Evolutionary conservation across 176 grass and related monocot genomes (phyloP).

Genomic region (Elaeis guineensis): DNA sequence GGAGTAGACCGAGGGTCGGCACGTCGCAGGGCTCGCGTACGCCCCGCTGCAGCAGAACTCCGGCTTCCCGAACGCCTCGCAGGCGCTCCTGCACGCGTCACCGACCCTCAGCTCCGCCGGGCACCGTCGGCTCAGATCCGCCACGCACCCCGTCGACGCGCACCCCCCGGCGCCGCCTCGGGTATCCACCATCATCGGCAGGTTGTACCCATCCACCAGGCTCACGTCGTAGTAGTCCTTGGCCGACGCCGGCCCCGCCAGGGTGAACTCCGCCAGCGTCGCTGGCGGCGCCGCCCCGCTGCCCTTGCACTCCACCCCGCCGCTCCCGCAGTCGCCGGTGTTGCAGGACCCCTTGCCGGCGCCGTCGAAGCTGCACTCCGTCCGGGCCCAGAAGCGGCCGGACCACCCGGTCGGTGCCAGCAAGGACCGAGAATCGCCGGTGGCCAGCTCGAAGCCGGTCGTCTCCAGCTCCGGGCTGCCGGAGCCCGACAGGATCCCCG

Average conservation of each 20-base stretch:
- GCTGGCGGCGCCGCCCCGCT: not conserved
- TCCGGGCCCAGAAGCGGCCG: slow-evolving; percentile 14
- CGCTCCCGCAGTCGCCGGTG: no score
- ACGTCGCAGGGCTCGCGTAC: slow-evolving; percentile 27
- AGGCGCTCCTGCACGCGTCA: slow-evolving; percentile 53
- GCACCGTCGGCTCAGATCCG: slow-evolving; percentile 56
- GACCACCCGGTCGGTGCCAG: slow-evolving; percentile 6
- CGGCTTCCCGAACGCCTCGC: slow-evolving; percentile 38
- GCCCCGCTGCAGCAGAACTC: slow-evolving; percentile 57
- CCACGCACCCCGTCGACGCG: slow-evolving; percentile 56
- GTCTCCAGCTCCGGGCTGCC: slow-evolving; percentile 10
- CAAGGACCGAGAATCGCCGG: not conserved
- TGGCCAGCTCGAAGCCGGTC: slow-evolving; percentile 2
- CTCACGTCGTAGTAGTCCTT: slow-evolving; percentile 90
- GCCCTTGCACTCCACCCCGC: no score
- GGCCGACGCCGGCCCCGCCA: slow-evolving; percentile 17
- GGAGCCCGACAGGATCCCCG: slow-evolving; percentile 8
- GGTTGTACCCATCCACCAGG: slow-evolving; percentile 75
- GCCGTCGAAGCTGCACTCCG: not conserved
- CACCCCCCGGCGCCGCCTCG: slow-evolving; percentile 35
- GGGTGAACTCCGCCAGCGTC: not conserved
- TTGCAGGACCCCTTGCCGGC: not conserved
- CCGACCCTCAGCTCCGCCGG: slow-evolving; percentile 31
- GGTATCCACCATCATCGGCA: slow-evolving; percentile 46
- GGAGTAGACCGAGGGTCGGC: slow-evolving; percentile 36